Evolutionary conservation across 2,329 filamentous ascomycete species (phyloP), one percentile per base, ranked within the genome.

Genomic region (Beauveria brongniartii): DNA sequence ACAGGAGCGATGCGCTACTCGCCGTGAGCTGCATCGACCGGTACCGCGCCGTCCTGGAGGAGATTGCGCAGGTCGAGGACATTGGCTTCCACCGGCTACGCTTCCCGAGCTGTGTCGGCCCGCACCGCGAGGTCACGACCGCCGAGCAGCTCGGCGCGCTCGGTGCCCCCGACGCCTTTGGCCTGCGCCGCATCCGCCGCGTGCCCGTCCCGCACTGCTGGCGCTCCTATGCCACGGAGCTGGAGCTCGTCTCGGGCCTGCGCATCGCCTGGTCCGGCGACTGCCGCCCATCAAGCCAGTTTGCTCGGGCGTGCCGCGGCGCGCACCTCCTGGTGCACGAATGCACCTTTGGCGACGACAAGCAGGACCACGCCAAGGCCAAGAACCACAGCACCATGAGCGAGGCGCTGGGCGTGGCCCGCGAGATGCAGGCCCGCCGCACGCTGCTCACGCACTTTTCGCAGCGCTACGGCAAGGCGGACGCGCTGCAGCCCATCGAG

Each of bases 251-350:
- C 0, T 84, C 85, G 1, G 88, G 86, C 20, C 89, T 99, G 71
- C 94, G 93, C 71, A 81, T 96, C 61, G 91, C 91, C 51, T 99
- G 96, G 76, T 96, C 91, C 5, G 94, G 94, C 61, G 94, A 99
- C 77, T 97, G 93, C 71, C 84, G 94, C 7, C 94, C 94, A 0
- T 91, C 85, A 4, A 68, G 75, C 2, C 70, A 75, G 0, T 97
- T 99, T 69, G 84, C 85, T 0, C 66, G 73, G 14, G 88, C 93
- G 55, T 95, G 90, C 51, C 76, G 77, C 51, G 86, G 86, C 64
- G 87, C 89, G 2, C 96, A 93, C 16, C 81, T 99, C 7, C 83
- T 97, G 5, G 85, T 99, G 61, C 94, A 99, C 77, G 94, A 99
- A 80, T 92, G 92, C 64, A 99, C 94, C 0, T 97, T 99, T 70